Evolutionary conservation across 305 asterid genomes (phyloP).

Genomic region (Rubia tinctorum): DNA sequence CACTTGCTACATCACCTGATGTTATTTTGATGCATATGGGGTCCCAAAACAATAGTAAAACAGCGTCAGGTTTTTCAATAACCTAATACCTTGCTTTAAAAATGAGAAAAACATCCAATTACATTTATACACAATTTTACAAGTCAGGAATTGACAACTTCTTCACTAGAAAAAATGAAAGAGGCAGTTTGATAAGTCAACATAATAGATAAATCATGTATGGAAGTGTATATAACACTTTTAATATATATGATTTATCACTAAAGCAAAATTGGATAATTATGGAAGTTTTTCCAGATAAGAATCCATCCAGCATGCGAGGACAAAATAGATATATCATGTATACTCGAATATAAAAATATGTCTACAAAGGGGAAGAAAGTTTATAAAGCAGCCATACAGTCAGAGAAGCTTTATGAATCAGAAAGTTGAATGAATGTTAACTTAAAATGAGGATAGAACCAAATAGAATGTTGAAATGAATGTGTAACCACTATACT

Average conservation of each 20-base stretch:
- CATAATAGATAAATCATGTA: no score
- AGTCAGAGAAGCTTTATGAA: background rate
- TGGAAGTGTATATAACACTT: no score
- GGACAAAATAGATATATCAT: no score
- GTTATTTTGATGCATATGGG: background rate
- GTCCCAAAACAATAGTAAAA: background rate
- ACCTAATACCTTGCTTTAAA: background rate
- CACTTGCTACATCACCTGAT: background rate
- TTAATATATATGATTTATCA: no score
- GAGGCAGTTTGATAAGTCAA: no score
- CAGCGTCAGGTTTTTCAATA: background rate
- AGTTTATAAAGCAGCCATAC: background rate
- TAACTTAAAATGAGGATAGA: background rate
- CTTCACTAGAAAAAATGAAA: no score
- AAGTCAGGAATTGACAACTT: no score
- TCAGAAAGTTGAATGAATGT: background rate
- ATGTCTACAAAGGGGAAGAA: background rate
- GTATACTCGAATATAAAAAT: no score
- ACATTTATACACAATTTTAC: background rate
- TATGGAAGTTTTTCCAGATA: no score
- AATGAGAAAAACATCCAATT: background rate
- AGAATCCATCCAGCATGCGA: no score
- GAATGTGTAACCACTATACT: background rate
- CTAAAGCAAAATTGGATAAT: no score
- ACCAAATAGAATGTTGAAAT: background rate